A percentile compares a stretch with the other conserved stretches of the same genome.
These are phyloP conservation scores for Ochetophila trinervis DNA, from an alignment of 306 rosid genomes.

Conservation along the genomic window DNA sequence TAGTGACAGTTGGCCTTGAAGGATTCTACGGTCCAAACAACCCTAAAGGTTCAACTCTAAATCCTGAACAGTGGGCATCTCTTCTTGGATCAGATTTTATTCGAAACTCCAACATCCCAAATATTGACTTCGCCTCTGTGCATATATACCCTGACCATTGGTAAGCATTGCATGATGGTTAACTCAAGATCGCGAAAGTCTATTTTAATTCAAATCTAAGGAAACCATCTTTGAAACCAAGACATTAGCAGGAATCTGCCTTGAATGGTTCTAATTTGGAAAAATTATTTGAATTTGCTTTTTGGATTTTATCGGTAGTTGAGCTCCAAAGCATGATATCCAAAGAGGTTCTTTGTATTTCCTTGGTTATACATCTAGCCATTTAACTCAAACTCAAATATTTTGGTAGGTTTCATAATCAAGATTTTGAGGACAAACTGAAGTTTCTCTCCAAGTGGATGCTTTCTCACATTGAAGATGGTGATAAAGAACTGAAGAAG, in stretches of 20 bases:
- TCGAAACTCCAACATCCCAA: slow-evolving; percentile 65
- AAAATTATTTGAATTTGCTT: too few species aligned
- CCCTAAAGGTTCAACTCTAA: slow-evolving; percentile 61
- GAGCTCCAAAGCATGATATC: background rate
- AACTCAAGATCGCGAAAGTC: background rate
- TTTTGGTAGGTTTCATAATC: slow-evolving; percentile 58
- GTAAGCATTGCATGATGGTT: slow-evolving; percentile 40
- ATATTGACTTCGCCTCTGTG: slow-evolving; percentile 80
- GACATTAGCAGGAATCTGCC: background rate
- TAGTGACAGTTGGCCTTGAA: slow-evolving; percentile 84
- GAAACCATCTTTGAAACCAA: background rate
- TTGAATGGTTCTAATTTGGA: too few species aligned
- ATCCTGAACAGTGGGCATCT: slow-evolving; percentile 97
- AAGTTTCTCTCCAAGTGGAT: slow-evolving; percentile 82
- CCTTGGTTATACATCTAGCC: background rate
- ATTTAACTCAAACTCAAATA: background rate
- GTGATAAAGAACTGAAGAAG: slow-evolving; percentile 64
- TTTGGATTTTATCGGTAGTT: background rate
- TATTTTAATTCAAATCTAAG: background rate
- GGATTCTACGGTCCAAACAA: slow-evolving; percentile 93
- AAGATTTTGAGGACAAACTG: slow-evolving; percentile 55
- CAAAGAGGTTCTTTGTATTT: background rate
- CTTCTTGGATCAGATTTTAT: slow-evolving; percentile 84
- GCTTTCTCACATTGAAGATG: slow-evolving; percentile 91
- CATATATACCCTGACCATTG: slow-evolving; percentile 96